Percentiles rank a stretch among this genome's conserved stretches.
phyloP scores from a whole-genome alignment of 2,329 filamentous ascomycete genomes.

The Cercospora sp. region DNA sequence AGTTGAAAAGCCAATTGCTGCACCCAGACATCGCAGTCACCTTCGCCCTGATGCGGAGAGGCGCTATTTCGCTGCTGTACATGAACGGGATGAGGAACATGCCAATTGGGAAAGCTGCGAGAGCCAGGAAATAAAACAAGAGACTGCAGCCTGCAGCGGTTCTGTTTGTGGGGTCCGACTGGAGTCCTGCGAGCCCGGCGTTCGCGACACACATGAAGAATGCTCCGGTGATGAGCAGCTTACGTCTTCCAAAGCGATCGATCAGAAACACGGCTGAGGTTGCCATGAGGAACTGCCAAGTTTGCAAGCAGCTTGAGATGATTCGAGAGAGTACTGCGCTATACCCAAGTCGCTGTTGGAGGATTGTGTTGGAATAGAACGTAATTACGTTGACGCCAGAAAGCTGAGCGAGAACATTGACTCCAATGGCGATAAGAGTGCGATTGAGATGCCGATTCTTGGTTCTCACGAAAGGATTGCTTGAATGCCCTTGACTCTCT shows the following conservation, averaged over 20 bases:
- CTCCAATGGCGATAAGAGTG: conserved; percentile 30
- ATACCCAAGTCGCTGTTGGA: conserved; percentile 28
- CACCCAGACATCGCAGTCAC: conserved; percentile 44
- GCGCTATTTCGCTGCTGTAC: conserved; percentile 40
- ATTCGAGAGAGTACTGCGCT: conserved; percentile 25
- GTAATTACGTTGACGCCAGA: conserved; percentile 33
- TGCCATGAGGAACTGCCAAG: conserved; percentile 34
- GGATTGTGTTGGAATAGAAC: conserved; percentile 33
- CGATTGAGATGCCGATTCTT: conserved; percentile 31
- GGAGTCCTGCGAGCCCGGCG: conserved; percentile 29
- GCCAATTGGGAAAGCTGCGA: conserved; percentile 34
- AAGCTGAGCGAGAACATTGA: conserved; percentile 33
- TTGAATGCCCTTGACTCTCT: conserved; percentile 26
- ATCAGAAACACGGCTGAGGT: conserved; percentile 33
- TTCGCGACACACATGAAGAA: conserved; percentile 33
- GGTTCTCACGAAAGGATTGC: conserved; percentile 31
- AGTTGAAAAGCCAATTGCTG: conserved; percentile 63
- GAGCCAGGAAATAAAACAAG: conserved; percentile 33
- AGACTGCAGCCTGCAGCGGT: conserved; percentile 29
- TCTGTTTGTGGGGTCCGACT: conserved; percentile 24
- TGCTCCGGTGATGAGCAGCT: conserved; percentile 33
- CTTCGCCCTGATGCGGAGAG: conserved; percentile 33
- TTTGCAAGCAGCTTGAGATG: conserved; percentile 33
- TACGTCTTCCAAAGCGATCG: conserved; percentile 35
- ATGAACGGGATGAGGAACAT: conserved; percentile 37